A percentile compares a stretch with the other conserved stretches of the same genome.
These are phyloP conservation scores for Yamadazyma sp. DNA, from an alignment of 805 yeast species.

Conservation along the genomic window DNA sequence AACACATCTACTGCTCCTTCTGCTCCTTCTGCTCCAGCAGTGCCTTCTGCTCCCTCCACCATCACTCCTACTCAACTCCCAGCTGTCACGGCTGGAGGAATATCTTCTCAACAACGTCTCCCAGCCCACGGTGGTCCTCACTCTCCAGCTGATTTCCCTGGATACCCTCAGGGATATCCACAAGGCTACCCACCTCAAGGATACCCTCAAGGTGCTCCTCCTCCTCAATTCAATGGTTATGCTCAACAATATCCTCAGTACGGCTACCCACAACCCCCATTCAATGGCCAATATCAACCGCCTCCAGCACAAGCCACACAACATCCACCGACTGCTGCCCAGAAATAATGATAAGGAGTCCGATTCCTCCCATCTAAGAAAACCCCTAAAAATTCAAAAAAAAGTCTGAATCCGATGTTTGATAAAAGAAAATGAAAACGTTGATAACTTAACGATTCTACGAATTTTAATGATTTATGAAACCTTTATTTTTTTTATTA, in stretches of 20 bases:
- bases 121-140: conserved; percentile 13
- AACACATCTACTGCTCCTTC: conserved; percentile 13
- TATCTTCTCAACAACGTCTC: conserved; percentile 2
- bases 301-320: conserved; percentile 11
- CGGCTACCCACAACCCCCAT: conserved; percentile 19
- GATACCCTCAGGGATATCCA: conserved; percentile 10
- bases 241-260: conserved; percentile 21
- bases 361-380: conserved; percentile 1
- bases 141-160: conserved; percentile 14
- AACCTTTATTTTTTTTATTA: conserved; percentile 7
- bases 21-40: conserved; percentile 8
- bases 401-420: conserved; percentile 5
- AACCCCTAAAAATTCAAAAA: conserved; percentile 5
- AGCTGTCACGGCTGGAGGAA: conserved; percentile 10
- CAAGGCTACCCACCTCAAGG: conserved; percentile 19
- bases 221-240: conserved; percentile 26
- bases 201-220: conserved; percentile 18
- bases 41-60: conserved; percentile 7
- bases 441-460: conserved; percentile 7
- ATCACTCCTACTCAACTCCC: conserved; percentile 14
- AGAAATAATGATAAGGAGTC: conserved; percentile 3
- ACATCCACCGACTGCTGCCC: conserved; percentile 13
- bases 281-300: conserved; percentile 20
- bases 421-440: conserved; percentile 5
- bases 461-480: conserved; percentile 13